phyloP scores from a whole-genome alignment of 257 asterid genomes.

The Solanum peruvianum region DNA sequence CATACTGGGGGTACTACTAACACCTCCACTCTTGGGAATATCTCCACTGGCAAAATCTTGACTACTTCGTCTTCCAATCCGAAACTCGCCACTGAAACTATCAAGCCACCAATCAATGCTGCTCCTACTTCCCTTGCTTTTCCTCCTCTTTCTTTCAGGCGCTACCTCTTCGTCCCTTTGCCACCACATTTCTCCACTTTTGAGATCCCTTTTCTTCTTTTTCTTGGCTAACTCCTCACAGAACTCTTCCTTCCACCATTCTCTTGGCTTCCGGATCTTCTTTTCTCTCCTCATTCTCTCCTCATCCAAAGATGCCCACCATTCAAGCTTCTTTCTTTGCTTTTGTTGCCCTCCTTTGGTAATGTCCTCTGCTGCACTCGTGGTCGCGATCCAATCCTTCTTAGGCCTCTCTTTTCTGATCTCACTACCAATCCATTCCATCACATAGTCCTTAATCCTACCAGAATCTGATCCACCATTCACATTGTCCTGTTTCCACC shows the following conservation, averaged over 20 bases:
- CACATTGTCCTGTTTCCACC: constrained; percentile 83
- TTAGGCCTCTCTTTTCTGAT: constrained; percentile 68
- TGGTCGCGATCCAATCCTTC: constrained; percentile 54
- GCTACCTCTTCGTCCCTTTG: constrained; percentile 55
- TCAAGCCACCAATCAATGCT: constrained; percentile 87
- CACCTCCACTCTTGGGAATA: constrained; percentile 79
- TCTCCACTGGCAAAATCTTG: constrained; percentile 70
- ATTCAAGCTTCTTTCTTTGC: constrained; percentile 57
- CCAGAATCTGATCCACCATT: constrained; percentile 67
- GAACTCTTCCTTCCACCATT: constrained; percentile 97
- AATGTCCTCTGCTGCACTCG: constrained; percentile 23
- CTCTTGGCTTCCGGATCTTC: constrained; percentile 54
- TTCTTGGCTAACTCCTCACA: constrained; percentile 75
- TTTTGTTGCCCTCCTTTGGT: constrained; percentile 31
- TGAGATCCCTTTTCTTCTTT: constrained; percentile 42
- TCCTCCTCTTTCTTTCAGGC: constrained; percentile 47
- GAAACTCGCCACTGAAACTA: constrained; percentile 75
- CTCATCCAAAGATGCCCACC: constrained; percentile 67
- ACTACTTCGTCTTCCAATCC: constrained; percentile 55
- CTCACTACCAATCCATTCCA: constrained; percentile 97
- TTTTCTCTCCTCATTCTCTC: constrained; percentile 34
- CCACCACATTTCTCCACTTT: constrained; percentile 65
- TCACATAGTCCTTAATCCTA: constrained; percentile 76
- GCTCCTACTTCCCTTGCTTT: constrained; percentile 36
- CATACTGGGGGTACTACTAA: constrained; percentile 94